Conservation (phyloP, 345 rosid species). For the Cardiospermum halicacabum region DNA sequence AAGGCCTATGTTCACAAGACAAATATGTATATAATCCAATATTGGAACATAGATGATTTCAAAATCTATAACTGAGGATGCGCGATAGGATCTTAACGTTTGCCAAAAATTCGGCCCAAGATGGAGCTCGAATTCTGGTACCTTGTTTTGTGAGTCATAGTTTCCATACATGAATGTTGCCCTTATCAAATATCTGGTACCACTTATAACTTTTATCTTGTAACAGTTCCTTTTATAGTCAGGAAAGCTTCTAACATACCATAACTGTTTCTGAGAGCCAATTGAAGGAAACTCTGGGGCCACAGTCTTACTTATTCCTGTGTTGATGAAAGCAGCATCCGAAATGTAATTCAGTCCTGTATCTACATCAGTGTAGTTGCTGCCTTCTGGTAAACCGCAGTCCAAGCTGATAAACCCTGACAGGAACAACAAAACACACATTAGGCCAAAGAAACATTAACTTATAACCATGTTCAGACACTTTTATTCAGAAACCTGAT, state of each 20-base stretch:
- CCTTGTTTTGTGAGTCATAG: neutral
- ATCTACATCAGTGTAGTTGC: neutral
- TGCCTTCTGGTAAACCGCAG: conserved; percentile 15
- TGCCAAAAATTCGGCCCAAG: conserved; percentile 28
- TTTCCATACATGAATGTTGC: conserved; percentile 6
- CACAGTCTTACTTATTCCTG: conserved; percentile 1
- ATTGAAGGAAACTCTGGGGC: neutral
- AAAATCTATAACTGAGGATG: neutral
- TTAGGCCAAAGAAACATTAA: neutral
- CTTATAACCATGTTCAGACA: neutral
- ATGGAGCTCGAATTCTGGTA: neutral
- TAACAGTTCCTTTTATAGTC: neutral
- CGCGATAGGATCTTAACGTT: neutral
- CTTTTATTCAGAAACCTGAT: neutral
- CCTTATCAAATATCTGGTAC: conserved; percentile 4
- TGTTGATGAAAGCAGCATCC: conserved; percentile 12
- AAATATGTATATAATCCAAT: neutral
- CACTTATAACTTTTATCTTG: neutral
- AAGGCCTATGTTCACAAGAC: conserved; percentile 34
- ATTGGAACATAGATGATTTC: neutral
- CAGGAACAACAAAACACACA: neutral
- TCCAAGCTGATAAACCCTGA: conserved; percentile 26
- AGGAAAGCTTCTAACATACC: conserved; percentile 1
- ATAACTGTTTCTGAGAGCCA: neutral
- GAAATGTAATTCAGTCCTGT: conserved; percentile 14